Conservation (phyloP, 2,329 filamentous ascomycete genomes). For the Daldinia sp. region DNA sequence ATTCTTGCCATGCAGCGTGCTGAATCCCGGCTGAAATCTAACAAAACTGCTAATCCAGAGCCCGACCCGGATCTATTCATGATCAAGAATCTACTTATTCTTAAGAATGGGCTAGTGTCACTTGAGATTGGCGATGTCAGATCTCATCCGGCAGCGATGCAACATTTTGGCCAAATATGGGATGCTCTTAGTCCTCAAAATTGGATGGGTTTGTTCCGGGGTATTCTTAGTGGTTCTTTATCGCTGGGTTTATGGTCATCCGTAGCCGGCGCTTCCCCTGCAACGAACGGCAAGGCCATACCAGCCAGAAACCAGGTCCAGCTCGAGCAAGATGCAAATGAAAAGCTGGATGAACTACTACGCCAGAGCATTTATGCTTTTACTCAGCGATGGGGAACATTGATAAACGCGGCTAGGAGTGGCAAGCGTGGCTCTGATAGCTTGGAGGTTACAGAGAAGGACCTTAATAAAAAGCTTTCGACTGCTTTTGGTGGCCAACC, state of each 20-base stretch:
- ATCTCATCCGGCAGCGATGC: slow-evolving; percentile 60
- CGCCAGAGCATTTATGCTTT: slow-evolving; percentile 70
- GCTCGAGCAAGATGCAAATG: slow-evolving; percentile 64
- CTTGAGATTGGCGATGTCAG: slow-evolving; percentile 85
- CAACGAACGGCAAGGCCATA: slow-evolving; percentile 28
- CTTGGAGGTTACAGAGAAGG: slow-evolving; percentile 61
- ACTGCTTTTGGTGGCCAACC: slow-evolving; percentile 67
- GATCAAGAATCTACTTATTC: slow-evolving; percentile 90
- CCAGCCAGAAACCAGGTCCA: slow-evolving; percentile 28
- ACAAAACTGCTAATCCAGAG: slow-evolving; percentile 58
- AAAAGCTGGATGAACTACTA: slow-evolving; percentile 70
- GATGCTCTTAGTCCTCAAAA: slow-evolving; percentile 67
- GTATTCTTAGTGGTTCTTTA: slow-evolving; percentile 63
- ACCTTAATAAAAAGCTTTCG: slow-evolving; percentile 64
- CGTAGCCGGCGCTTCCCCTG: slow-evolving; percentile 30
- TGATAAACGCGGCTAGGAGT: slow-evolving; percentile 59
- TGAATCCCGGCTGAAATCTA: slow-evolving; percentile 72
- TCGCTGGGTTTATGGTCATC: slow-evolving; percentile 48
- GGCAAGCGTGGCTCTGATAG: slow-evolving; percentile 59
- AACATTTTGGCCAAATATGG: slow-evolving; percentile 72
- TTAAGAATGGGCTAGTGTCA: slow-evolving; percentile 95
- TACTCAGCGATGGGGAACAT: slow-evolving; percentile 65
- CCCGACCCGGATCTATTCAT: slow-evolving; percentile 89
- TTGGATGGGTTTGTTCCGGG: slow-evolving; percentile 66
- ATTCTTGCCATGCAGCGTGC: slow-evolving; percentile 83